phyloP scores from a whole-genome alignment of 331 rosid genomes.

The Phaseolus coccineus region DNA sequence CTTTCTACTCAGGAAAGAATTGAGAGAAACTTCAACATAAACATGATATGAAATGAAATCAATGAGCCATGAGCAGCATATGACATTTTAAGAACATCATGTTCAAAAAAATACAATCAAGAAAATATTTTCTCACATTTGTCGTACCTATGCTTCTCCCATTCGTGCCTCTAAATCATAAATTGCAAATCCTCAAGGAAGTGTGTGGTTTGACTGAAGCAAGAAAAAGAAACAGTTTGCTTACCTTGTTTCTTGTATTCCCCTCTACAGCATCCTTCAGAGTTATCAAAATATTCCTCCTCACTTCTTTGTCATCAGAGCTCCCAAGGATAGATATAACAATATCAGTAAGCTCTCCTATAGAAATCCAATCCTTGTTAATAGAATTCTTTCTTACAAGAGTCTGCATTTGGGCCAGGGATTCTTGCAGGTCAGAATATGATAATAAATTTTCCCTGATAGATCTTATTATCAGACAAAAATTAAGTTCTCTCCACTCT shows the following conservation, averaged over 20 bases:
- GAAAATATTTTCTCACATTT: constrained; percentile 10
- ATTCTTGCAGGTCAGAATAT: constrained; percentile 52
- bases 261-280: constrained; percentile 74
- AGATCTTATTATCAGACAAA: constrained; percentile 70
- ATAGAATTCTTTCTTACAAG: constrained; percentile 71
- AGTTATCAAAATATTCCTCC: constrained; percentile 64
- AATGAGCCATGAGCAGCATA: constrained; percentile 22
- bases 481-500: constrained; percentile 88
- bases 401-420: constrained; percentile 64
- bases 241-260: constrained; percentile 79
- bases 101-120: constrained; percentile 22
- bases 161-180: constrained; percentile 19
- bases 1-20: constrained; percentile 21
- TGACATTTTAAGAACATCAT: neutral
- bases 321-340: constrained; percentile 62
- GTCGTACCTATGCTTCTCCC: neutral
- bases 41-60: neutral
- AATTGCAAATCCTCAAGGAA: constrained; percentile 23
- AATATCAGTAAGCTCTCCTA: constrained; percentile 65
- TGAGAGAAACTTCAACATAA: neutral
- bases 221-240: constrained; percentile 34
- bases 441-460: constrained; percentile 56
- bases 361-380: constrained; percentile 84
- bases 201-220: constrained; percentile 8
- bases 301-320: constrained; percentile 59